Percentiles rank a stretch among this genome's conserved stretches.
Evolutionary conservation across 2,329 filamentous ascomycete genomes (phyloP).

Genomic region (Hypomyces rosellus): DNA sequence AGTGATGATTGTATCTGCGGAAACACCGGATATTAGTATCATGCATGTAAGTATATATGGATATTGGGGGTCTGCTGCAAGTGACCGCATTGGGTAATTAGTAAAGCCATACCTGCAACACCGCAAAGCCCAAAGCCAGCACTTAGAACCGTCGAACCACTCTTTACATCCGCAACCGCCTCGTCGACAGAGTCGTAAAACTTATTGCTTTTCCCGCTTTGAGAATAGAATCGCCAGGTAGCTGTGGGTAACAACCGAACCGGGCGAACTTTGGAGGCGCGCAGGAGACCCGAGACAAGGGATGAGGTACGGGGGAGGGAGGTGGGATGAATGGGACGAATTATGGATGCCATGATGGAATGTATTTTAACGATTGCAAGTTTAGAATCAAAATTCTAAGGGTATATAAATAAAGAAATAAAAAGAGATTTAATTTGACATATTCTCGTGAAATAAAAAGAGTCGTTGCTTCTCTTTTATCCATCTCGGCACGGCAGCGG

Average conservation of each 20-base stretch:
- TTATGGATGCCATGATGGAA: constrained; percentile 4
- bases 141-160: constrained; percentile 65
- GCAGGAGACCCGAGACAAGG: constrained; percentile 3
- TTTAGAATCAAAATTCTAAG: too few species aligned
- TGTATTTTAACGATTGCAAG: too few species aligned
- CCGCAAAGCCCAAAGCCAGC: constrained; percentile 80
- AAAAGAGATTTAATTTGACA: not conserved
- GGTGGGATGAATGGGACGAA: constrained; percentile 7
- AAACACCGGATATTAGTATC: constrained; percentile 3
- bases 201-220: constrained; percentile 34
- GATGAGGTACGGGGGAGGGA: not conserved
- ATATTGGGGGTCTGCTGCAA: too few species aligned
- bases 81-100: too few species aligned
- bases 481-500: constrained; percentile 7
- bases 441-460: too few species aligned
- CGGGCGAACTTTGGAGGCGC: not conserved
- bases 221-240: not conserved
- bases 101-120: constrained; percentile 50
- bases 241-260: constrained; percentile 5
- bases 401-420: not conserved
- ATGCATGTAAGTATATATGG: too few species aligned
- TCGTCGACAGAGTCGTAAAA: constrained; percentile 53
- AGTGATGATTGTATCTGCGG: constrained; percentile 61
- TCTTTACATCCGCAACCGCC: constrained; percentile 64
- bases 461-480: constrained; percentile 2